Evolutionary conservation across 768 basidiomycete species (phyloP), one percentile per base, ranked within the genome.

Genomic region (Mycena indigotica): DNA sequence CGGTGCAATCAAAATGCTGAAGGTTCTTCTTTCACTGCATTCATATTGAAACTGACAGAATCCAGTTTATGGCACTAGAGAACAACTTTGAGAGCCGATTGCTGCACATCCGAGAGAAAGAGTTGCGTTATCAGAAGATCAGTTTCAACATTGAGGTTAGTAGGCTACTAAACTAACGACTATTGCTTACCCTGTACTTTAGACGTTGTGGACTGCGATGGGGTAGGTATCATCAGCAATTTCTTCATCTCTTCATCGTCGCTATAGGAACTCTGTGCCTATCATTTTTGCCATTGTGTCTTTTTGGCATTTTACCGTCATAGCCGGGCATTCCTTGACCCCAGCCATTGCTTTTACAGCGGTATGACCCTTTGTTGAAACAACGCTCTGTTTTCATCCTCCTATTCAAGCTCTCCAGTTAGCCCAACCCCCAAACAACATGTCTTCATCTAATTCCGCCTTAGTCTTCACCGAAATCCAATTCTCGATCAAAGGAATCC

Each of bases 1-100:
- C 10, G 91, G 92, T 49, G 93, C 84, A 12, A 94, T 95, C 57
- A 82, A 92, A 30, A 95, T 95, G 91, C 83, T 95, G 63, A 95
- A 95, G 67, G 79, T 79, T 41, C 23, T n/a, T n/a, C n/a, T n/a
- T n/a, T n/a, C n/a, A n/a, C n/a, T n/a, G n/a, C n/a, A n/a, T n/a
- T n/a, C n/a, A n/a, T n/a, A n/a, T n/a, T n/a, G n/a, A n/a, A n/a
- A 52, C 55, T 52, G 53, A 49, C 4, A 30, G 56, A 5, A 60
- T 8, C n/a, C 65, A 89, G 86, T 96, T 95, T 71, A 95, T 95
- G 92, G 93, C 92, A 16, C 81, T 79, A 94, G 94, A 96, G 70
- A 84, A 94, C 23, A 92, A 84, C 66, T 95, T 95, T 63, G 94
- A 95, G 72, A 77, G 79, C 28, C 80, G 80, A 17, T 85, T 94